Evolutionary conservation across 1,284 basidiomycete genomes (phyloP).

Genomic region (Vanrija sp.): DNA sequence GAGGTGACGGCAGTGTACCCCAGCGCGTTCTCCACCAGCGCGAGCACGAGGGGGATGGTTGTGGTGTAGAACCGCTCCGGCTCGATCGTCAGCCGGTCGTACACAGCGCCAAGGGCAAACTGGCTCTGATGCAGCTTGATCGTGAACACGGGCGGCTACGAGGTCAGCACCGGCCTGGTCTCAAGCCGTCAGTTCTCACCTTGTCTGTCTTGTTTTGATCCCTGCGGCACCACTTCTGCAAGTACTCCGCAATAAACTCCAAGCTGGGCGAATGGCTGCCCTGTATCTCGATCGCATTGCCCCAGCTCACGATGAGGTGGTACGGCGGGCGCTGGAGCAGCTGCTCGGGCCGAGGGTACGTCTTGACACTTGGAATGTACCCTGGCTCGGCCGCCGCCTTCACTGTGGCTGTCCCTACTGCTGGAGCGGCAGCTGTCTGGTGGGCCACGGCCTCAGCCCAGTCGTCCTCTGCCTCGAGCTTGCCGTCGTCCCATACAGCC

Average conservation of each 20-base stretch:
- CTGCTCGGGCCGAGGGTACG: background rate
- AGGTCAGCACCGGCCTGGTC: no score
- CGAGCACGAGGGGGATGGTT: background rate
- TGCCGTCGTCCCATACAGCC: no score
- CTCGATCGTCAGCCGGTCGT: background rate
- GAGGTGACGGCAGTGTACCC: background rate
- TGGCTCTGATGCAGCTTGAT: background rate
- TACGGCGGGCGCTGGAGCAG: background rate
- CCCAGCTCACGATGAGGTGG: background rate
- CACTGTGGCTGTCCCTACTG: no score
- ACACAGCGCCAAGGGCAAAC: background rate
- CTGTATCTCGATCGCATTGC: background rate
- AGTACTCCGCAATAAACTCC: background rate
- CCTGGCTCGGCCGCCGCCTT: background rate
- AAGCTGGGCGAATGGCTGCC: background rate
- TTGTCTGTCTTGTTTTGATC: background rate
- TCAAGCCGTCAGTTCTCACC: background rate
- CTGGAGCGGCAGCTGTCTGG: no score
- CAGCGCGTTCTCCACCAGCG: background rate
- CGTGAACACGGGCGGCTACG: background rate
- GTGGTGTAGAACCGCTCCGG: background rate
- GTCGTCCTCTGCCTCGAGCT: background rate
- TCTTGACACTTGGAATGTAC: background rate
- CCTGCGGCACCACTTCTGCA: background rate
- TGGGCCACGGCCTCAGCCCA: background rate